phyloP scores from a whole-genome alignment of 2,329 filamentous ascomycete genomes.

The Epicoccum nigrum region DNA sequence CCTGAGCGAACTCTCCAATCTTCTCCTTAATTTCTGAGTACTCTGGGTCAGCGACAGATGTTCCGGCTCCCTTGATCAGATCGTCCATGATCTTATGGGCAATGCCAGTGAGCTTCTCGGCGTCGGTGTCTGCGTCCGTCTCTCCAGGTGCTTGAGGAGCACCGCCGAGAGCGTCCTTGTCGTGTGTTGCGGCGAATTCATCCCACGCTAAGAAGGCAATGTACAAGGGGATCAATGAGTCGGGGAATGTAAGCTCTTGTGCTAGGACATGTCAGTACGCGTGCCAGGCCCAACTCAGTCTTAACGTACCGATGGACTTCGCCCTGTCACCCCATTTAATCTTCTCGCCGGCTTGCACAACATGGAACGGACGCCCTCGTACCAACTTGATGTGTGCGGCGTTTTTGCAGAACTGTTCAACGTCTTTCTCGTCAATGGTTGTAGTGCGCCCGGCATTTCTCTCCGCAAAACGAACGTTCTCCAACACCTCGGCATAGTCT shows the following conservation, averaged over 20 bases:
- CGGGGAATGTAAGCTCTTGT: constrained; percentile 51
- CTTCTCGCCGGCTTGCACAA: constrained; percentile 51
- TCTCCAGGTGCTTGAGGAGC: constrained; percentile 47
- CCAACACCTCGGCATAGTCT: constrained; percentile 77
- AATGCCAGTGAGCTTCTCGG: constrained; percentile 52
- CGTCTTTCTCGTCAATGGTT: constrained; percentile 70
- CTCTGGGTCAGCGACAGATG: constrained; percentile 50
- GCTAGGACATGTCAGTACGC: constrained; percentile 31
- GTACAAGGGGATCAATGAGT: constrained; percentile 56
- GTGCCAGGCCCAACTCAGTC: neutral
- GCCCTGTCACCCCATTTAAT: constrained; percentile 56
- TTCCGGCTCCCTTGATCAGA: constrained; percentile 51
- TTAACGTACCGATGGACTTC: constrained; percentile 59
- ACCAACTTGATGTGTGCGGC: constrained; percentile 91
- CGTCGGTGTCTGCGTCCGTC: constrained; percentile 36
- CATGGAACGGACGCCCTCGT: constrained; percentile 63
- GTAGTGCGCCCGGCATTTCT: constrained; percentile 54
- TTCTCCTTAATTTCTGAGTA: constrained; percentile 46
- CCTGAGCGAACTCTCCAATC: constrained; percentile 47
- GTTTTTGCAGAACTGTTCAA: constrained; percentile 94
- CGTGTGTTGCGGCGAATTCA: constrained; percentile 51
- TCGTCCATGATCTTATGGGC: constrained; percentile 51
- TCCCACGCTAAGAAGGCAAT: constrained; percentile 60
- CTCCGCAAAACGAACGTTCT: constrained; percentile 65
- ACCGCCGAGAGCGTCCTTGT: constrained; percentile 41